Evolutionary conservation across 192 early-diverging fungal genomes (phyloP).

Genomic region (Chytriomyces confervae): DNA sequence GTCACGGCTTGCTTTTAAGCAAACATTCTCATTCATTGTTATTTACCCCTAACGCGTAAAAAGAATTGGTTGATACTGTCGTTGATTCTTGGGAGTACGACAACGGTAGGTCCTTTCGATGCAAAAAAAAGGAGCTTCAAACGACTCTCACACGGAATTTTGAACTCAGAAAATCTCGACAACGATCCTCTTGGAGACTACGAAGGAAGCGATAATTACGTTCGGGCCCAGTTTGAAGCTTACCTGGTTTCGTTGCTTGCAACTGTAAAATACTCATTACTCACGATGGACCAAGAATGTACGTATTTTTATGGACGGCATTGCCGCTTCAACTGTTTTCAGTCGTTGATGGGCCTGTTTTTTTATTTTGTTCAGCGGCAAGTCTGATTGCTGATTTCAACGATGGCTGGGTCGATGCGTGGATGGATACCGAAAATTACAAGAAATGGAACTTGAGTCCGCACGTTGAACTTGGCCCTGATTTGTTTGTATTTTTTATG

Average conservation of each 20-base stretch:
- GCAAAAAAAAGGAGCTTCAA: neutral
- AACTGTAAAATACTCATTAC: conserved; percentile 11
- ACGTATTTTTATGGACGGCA: neutral
- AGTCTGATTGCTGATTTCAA: conserved; percentile 21
- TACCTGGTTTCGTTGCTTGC: conserved; percentile 15
- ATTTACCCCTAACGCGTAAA: neutral
- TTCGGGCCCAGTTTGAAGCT: conserved; percentile 18
- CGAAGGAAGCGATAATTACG: conserved; percentile 27
- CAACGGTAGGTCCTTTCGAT: neutral
- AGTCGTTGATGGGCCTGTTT: too few species aligned
- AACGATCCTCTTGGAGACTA: conserved; percentile 18
- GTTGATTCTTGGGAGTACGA: conserved; percentile 24
- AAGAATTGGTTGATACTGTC: conserved; percentile 26
- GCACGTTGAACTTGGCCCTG: neutral
- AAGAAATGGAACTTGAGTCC: conserved; percentile 1
- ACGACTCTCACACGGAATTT: neutral
- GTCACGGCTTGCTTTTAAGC: neutral
- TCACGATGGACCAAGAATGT: neutral
- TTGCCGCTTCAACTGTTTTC: too few species aligned
- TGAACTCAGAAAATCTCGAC: conserved; percentile 15
- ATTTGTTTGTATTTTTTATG: neutral
- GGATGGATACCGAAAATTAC: conserved; percentile 22
- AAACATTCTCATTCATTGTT: neutral
- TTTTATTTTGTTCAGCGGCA: too few species aligned
- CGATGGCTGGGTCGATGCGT: conserved; percentile 10